A percentile compares a stretch with the other conserved stretches of the same genome.
Evolutionary conservation across 1,284 basidiomycete species (phyloP).

Genomic region (Amylostereum areolatum): DNA sequence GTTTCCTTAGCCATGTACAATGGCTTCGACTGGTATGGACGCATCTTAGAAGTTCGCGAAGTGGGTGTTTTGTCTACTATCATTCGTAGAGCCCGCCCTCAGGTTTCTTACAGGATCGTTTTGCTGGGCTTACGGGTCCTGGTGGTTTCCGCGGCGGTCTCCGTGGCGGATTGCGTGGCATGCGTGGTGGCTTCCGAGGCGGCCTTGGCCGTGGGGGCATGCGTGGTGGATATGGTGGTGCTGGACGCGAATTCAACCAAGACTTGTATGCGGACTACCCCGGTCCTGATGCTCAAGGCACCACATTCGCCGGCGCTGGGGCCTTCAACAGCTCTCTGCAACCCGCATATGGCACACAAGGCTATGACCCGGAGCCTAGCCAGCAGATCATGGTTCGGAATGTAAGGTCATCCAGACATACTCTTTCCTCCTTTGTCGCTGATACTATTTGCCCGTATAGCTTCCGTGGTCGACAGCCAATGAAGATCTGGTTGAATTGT

Average conservation of each 20-base stretch:
- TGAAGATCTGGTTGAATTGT: slow-evolving; percentile 95
- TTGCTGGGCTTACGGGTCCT: slow-evolving; percentile 71
- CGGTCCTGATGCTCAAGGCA: slow-evolving; percentile 79
- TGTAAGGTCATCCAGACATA: slow-evolving; percentile 42
- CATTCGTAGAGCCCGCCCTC: neutral
- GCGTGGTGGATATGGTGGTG: slow-evolving; percentile 40
- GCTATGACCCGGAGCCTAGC: slow-evolving; percentile 68
- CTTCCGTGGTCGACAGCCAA: slow-evolving; percentile 99
- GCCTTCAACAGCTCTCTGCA: slow-evolving; percentile 18
- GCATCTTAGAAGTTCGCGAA: slow-evolving; percentile 88
- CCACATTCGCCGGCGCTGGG: slow-evolving; percentile 72
- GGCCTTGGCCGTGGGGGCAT: slow-evolving; percentile 55
- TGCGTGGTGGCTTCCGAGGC: slow-evolving; percentile 46
- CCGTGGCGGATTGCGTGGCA: slow-evolving; percentile 49
- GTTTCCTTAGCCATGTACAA: slow-evolving; percentile 76
- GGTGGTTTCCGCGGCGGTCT: slow-evolving; percentile 57
- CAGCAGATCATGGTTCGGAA: slow-evolving; percentile 98
- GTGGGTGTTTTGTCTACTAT: slow-evolving; percentile 32
- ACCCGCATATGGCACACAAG: slow-evolving; percentile 16
- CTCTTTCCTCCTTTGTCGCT: neutral
- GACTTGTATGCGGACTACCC: slow-evolving; percentile 80
- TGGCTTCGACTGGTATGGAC: slow-evolving; percentile 92
- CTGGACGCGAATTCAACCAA: slow-evolving; percentile 69
- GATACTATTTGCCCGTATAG: slow-evolving; percentile 34
- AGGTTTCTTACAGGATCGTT: slow-evolving; percentile 66